These are phyloP conservation scores for Saccharomycopsis javanensis DNA, from an alignment of 805 yeast species.

Conservation along the genomic window DNA sequence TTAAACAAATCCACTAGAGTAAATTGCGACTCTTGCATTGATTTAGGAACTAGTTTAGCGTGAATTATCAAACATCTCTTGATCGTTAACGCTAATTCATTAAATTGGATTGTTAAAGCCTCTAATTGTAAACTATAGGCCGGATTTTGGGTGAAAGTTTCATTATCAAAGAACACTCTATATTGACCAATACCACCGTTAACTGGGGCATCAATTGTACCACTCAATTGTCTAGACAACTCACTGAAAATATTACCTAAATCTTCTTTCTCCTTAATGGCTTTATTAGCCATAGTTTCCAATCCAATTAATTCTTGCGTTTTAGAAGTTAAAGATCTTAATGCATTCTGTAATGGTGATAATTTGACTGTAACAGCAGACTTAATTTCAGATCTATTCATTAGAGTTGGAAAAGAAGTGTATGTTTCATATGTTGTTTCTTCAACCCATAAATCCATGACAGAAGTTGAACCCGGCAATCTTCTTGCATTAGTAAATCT, in stretches of 20 bases:
- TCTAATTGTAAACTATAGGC: conserved; percentile 25
- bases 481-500: conserved; percentile 61
- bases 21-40: conserved; percentile 56
- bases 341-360: conserved; percentile 82
- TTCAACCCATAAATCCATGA: conserved; percentile 79
- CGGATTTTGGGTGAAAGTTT: conserved; percentile 23
- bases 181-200: conserved; percentile 89
- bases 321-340: conserved; percentile 54
- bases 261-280: conserved; percentile 42
- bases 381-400: conserved; percentile 72
- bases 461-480: conserved; percentile 62
- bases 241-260: conserved; percentile 45
- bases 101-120: conserved; percentile 38
- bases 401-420: conserved; percentile 76
- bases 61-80: conserved; percentile 61
- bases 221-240: conserved; percentile 61
- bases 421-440: conserved; percentile 70
- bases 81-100: conserved; percentile 58
- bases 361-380: conserved; percentile 39
- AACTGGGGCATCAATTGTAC: conserved; percentile 87
- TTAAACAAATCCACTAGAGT: conserved; percentile 52
- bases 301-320: conserved; percentile 62
- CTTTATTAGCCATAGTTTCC: conserved; percentile 49
- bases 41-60: conserved; percentile 47
- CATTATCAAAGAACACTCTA: conserved; percentile 50